Base-by-base conservation (phyloP, 257 asterid genomes). In the Solanum bulbocastanum region DNA sequence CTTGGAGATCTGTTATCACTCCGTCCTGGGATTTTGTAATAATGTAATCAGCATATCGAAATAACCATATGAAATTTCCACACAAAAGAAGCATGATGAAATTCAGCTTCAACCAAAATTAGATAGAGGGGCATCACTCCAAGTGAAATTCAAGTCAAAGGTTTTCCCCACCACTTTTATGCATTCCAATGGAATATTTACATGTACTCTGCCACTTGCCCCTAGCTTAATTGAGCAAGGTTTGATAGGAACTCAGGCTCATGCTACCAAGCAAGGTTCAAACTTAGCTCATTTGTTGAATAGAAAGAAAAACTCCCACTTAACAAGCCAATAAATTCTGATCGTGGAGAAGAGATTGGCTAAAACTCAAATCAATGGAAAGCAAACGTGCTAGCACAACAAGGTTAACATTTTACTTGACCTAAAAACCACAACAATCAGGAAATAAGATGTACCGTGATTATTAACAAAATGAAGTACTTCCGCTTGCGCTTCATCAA, bases 1-100 rank as follows among this genome's bases (percentile, higher is more conserved):
- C 99, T 91, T 96, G 99, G 68, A 96, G 99, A 90, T 97, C 99
- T 12, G 99, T 97, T 78, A 97, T 95, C 89, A 96, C 99, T 87
- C 99, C 99, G 91, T 97, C 99, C 99, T 97, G 44, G 30, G 30
- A 82, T 49, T 46, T 49, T 82, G 71, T 30, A 82, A 52, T 49
- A 82, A 49, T 49, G 39, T 49, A 82, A 49, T 82, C 71, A 49
- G 44, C 71, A 82, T 5, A 75, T 49, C 2, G 4, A 82, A 49
- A 49, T 82, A 49, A 49, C 10, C 46, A 82, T 82, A 82, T 30
- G 69, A 32, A 49, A 82, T 49, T 82, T 52, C 0, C 42, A 10
- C 69, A 49, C 69, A 82, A 20, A 62, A 49, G 11, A 39, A 12
- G 44, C 86, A 82, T 82, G n/a, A 6, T 20, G 42, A 82, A 82